Base-by-base conservation (phyloP, 306 rosid species). In the Gastrolobium villosum region DNA sequence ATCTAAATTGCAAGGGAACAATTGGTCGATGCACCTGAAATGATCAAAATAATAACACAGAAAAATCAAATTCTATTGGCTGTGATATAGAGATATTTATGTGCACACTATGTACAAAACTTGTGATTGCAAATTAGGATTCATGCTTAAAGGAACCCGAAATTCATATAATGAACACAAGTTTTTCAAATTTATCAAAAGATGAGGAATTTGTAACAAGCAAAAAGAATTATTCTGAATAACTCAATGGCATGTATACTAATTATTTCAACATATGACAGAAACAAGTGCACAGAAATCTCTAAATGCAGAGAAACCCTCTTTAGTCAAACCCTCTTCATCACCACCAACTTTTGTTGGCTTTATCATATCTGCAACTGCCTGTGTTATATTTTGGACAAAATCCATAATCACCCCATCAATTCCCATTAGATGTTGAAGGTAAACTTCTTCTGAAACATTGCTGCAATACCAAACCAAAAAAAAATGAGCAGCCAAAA, bases 381-480 rank as follows among this genome's bases (percentile, higher is more conserved):
- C 81, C 78, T 88, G 90, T 4, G 97, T 85, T 37, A 93, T 96
- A 85, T 91, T 97, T 78, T 83, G 55, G 7, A 96, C 98, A 26
- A 88, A 77, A 87, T 96, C 98, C 40, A 93, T 97, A 10, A 96
- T 91, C 48, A 93, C 98, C 74, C 98, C 99, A 61, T 93, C 93
- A 1, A 93, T 78, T 57, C 99, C 98, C 98, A 96, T 96, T 31
- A 96, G 52, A 78, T 96, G 87, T 83, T 96, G 98, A 91, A 93
- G 57, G 85, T 93, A 89, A 2, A 96, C 97, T 4, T 94, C 98
- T 71, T 96, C 98, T 6, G 96, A 75, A 74, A 96, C 94, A 71
- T 96, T 96, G 72, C 99, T 92, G 91, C 80, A 74, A 72, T 53
- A 8, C 67, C 48, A n/a, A 32, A 71, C 5, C 13, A 26, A 15